phyloP scores from a whole-genome alignment of 805 yeast genomes.

The Yamadazyma olivae region DNA sequence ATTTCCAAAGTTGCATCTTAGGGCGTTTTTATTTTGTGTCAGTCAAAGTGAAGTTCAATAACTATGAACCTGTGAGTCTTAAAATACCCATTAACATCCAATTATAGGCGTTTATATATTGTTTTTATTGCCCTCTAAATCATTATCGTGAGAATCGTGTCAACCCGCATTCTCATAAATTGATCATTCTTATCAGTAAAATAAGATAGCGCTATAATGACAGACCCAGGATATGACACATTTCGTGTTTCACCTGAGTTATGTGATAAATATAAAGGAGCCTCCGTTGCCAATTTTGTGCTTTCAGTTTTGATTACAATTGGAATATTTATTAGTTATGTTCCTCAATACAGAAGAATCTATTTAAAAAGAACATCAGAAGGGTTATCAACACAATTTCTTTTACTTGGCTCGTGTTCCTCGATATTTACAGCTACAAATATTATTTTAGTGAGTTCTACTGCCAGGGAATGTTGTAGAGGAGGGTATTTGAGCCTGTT shows the following conservation, averaged over 20 bases:
- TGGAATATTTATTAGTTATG: slow-evolving; percentile 68
- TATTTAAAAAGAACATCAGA: slow-evolving; percentile 60
- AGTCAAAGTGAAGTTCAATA: slow-evolving; percentile 17
- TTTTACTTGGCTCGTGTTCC: slow-evolving; percentile 67
- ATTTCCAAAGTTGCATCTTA: slow-evolving; percentile 34
- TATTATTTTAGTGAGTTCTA: slow-evolving; percentile 56
- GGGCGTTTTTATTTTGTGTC: slow-evolving; percentile 36
- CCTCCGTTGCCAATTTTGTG: slow-evolving; percentile 46
- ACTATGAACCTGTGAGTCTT: slow-evolving; percentile 1
- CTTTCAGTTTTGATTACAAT: slow-evolving; percentile 53
- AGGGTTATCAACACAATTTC: slow-evolving; percentile 72
- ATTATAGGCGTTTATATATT: background rate
- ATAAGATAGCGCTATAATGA: too few species aligned
- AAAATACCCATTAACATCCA: slow-evolving; percentile 4
- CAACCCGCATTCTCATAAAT: too few species aligned
- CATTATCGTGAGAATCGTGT: too few species aligned
- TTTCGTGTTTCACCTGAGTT: slow-evolving; percentile 9
- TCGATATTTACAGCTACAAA: slow-evolving; percentile 69
- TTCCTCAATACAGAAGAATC: slow-evolving; percentile 72
- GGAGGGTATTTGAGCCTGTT: slow-evolving; percentile 41
- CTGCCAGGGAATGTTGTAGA: slow-evolving; percentile 62
- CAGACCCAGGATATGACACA: background rate
- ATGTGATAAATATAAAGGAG: slow-evolving; percentile 47
- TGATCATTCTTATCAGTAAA: too few species aligned
- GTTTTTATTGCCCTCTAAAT: too few species aligned